Evolutionary conservation across 306 rosid genomes (phyloP), one percentile per base, ranked within the genome.

Genomic region (Elaeagnus macrophylla): DNA sequence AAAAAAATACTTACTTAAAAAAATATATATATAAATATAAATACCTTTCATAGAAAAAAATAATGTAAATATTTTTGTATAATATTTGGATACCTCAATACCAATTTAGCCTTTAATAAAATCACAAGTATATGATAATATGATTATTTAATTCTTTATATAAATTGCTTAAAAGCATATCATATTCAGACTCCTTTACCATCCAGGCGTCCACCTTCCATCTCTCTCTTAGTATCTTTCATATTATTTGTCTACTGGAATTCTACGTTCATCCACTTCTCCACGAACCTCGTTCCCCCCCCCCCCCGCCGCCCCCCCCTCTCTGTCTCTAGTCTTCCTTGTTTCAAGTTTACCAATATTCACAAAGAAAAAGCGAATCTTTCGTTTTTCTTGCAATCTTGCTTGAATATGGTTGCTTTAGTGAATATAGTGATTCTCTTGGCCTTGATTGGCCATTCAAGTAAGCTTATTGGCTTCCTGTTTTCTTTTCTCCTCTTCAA

Each of bases 371-470:
- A 25, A 48, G 62, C 38, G 61, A 51, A 61, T 59, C 56, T 40
- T 63, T 57, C 66, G 2, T 8, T 54, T 37, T 62, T 49, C 54
- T 61, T 53, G 40, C 40, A 54, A 15, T 4, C 49, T 44, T 8
- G 18, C 17, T 43, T 56, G 71, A 78, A 43, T 49, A 90, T 90
- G 97, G 72, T 71, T 65, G 50, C 78, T 71, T 40, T 81, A 25
- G 62, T 78, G 47, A 79, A 66, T 51, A 52, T 83, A 43, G 50
- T 81, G 68, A 51, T 90, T 36, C 72, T 90, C 67, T 49, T 80
- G n/a, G 78, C 83, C 51, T 58, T 81, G n/a, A 70, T 82, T 59
- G 77, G 80, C 54, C 75, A 68, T 57, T 90, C 97, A 76, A 81
- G 97, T 90, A 90, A 86, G 94, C 67, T 10, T 19, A 61, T 20